These are phyloP conservation scores for Serendipita sp. DNA, from an alignment of 1,284 basidiomycete species.

Conservation along the genomic window DNA sequence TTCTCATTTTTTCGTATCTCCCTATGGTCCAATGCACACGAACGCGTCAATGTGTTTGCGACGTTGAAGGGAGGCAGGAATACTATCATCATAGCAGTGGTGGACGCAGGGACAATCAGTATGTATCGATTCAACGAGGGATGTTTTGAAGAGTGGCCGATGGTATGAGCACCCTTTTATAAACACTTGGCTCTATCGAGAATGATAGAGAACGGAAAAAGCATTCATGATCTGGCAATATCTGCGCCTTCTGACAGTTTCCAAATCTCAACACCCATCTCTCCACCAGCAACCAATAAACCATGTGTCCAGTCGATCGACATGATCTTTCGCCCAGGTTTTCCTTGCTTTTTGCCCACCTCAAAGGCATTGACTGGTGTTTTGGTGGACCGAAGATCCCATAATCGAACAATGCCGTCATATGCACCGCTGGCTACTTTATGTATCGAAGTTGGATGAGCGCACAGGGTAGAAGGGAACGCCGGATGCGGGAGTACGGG, in stretches of 20 bases:
- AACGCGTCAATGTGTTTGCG: slow-evolving; percentile 45
- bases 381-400: slow-evolving; percentile 69
- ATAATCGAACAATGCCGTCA: slow-evolving; percentile 69
- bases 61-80: slow-evolving; percentile 76
- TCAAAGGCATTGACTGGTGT: slow-evolving; percentile 53
- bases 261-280: slow-evolving; percentile 76
- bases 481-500: slow-evolving; percentile 44
- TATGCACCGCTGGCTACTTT: slow-evolving; percentile 73
- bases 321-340: slow-evolving; percentile 43
- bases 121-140: slow-evolving; percentile 83
- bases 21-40: slow-evolving; percentile 1
- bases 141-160: slow-evolving; percentile 70
- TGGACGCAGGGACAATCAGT: slow-evolving; percentile 78
- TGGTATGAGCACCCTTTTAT: slow-evolving; percentile 24
- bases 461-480: slow-evolving; percentile 57
- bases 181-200: neutral
- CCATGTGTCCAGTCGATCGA: slow-evolving; percentile 64
- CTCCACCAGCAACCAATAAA: slow-evolving; percentile 64
- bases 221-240: neutral
- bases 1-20: slow-evolving; percentile 5
- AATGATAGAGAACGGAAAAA: neutral
- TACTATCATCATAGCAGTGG: slow-evolving; percentile 74
- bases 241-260: slow-evolving; percentile 27
- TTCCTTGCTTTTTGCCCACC: slow-evolving; percentile 34
- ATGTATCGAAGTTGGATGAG: slow-evolving; percentile 42